Base-by-base conservation (phyloP, 2,329 filamentous ascomycete species). In the Capronia epimyces region DNA sequence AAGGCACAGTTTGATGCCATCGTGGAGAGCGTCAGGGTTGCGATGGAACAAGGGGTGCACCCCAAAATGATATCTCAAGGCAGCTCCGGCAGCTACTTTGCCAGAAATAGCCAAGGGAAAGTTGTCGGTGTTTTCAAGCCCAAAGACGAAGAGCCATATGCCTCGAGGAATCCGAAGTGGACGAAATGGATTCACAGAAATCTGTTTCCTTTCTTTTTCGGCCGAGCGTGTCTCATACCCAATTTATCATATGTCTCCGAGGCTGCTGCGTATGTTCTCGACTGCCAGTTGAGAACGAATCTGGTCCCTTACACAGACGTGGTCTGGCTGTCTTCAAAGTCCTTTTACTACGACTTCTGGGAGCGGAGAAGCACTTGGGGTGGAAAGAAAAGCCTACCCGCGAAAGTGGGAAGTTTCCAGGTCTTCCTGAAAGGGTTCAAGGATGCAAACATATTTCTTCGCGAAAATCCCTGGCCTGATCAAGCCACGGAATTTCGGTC, bases 181-280 rank as follows among this genome's bases (percentile, higher is more conserved):
- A 97, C 94, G 62, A 98, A 98, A 71, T 98, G 93, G 93, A 90
- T 98, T 73, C 93, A 98, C 69, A 80, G 93, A 58, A 98, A 98
- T 67, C 67, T 98, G 58, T 97, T 98, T 62, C 93, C 93, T 7
- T 98, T 94, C 72, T 96, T 88, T 69, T 98, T 98, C 64, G 93
- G 93, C 15, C 79, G 93, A 64, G 90, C 91, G 40, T 97, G 89
- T 64, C 80, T 98, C 47, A 98, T 98, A 67, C 93, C 93, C 49
- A 98, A 98, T 64, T 77, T 98, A 43, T 96, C 90, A 48, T 98
- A 98, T 66, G 89, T 98, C 60, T 97, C 90, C 62, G 93, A 98
- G 75, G 93, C 93, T 15, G 93, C 93, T 15, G 93, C 93, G 29
- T 98, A 96, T 67, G 89, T 95, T 4, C 82, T 98, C 46, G 93